Evolutionary conservation across 1,284 basidiomycete species (phyloP).

Genomic region (Amylostereum chailletii): DNA sequence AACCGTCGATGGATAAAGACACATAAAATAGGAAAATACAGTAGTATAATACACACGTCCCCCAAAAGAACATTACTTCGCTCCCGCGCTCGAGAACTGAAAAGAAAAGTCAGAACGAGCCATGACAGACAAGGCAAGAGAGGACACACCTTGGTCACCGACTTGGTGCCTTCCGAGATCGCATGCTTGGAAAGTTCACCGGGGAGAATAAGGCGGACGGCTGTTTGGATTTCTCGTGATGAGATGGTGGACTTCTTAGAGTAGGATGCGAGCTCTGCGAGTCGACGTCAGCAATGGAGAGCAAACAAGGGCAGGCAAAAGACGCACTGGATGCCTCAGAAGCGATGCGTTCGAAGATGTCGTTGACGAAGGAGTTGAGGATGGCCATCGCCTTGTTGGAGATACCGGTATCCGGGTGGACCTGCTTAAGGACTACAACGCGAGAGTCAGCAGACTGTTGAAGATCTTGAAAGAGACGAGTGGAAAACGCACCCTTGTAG

Average conservation of each 20-base stretch:
- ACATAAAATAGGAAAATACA: constrained; percentile 14
- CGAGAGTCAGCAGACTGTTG: constrained; percentile 7
- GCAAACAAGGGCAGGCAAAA: constrained; percentile 1
- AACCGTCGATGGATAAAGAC: not conserved
- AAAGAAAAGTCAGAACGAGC: not conserved
- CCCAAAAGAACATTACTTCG: constrained; percentile 30
- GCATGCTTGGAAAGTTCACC: constrained; percentile 80
- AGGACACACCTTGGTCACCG: constrained; percentile 26
- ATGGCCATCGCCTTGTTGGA: constrained; percentile 97
- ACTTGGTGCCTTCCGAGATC: constrained; percentile 71
- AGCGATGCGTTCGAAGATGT: constrained; percentile 91
- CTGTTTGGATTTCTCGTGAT: constrained; percentile 89
- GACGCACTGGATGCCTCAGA: constrained; percentile 76
- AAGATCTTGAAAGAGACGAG: not conserved
- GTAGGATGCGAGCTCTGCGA: constrained; percentile 78
- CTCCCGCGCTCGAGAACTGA: constrained; percentile 59
- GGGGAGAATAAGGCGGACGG: constrained; percentile 86
- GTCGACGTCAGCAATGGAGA: constrained; percentile 7
- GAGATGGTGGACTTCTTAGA: constrained; percentile 94
- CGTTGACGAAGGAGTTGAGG: constrained; percentile 88
- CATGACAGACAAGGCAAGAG: not conserved
- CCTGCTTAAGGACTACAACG: constrained; percentile 71
- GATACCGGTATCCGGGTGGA: constrained; percentile 96
- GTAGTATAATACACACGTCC: constrained; percentile 11
- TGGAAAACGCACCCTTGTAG: constrained; percentile 66